phyloP scores from a whole-genome alignment of 768 basidiomycete species.

The Mycena polygramma region DNA sequence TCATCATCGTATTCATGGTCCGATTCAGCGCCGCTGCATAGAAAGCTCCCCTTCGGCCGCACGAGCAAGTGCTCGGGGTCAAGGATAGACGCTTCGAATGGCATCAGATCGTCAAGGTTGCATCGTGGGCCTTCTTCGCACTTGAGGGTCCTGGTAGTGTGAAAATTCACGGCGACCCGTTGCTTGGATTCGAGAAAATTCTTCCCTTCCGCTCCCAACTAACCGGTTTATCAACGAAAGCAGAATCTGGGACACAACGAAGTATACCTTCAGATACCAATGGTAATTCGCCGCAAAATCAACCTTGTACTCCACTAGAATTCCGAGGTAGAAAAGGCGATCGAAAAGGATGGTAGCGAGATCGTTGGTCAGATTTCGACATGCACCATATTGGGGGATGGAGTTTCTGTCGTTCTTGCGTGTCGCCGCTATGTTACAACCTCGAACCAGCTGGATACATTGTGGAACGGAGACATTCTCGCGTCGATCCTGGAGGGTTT shows the following conservation, averaged over 20 bases:
- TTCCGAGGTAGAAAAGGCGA: background rate
- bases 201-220: background rate
- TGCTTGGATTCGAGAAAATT: background rate
- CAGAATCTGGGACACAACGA: background rate
- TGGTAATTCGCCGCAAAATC: background rate
- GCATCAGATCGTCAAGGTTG: background rate
- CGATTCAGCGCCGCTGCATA: too few species aligned
- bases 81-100: background rate
- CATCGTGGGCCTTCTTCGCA: background rate
- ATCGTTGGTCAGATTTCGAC: background rate
- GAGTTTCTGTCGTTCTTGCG: background rate
- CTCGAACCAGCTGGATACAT: background rate
- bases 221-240: background rate
- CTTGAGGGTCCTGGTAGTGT: background rate
- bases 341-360: background rate
- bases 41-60: background rate
- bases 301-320: slow-evolving; percentile 8
- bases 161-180: background rate
- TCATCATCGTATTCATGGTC: too few species aligned
- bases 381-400: background rate
- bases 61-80: background rate
- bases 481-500: background rate
- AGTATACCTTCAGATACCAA: slow-evolving; percentile 2
- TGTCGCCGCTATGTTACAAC: background rate
- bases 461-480: background rate